Evolutionary conservation across 2,329 filamentous ascomycete species (phyloP), one percentile per base, ranked within the genome.

Genomic region (Phoma herbarum): DNA sequence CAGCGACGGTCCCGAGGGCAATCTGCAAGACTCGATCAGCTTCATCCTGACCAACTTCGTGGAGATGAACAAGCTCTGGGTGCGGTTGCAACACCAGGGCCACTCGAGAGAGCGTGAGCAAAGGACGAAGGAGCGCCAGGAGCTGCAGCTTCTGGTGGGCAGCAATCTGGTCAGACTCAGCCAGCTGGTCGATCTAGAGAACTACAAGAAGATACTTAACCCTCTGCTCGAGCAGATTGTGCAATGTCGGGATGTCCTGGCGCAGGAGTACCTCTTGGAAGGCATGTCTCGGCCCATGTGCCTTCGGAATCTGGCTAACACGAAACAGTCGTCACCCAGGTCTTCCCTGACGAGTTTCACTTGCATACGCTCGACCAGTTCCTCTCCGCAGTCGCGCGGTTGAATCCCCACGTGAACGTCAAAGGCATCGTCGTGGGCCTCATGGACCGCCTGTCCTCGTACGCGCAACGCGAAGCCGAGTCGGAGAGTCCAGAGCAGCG

Each of bases 1-100:
- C 60, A 87, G 92, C 48, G 94, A 98, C 59, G 95, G 95, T 0
- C 93, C 94, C 2, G 93, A 98, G 77, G 95, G 95, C 49, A 98
- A 97, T 72, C 82, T 98, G 47, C 92, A 96, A 77, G 95, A 99
- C 79, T 97, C 93, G 33, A 97, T 99, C 80, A 97, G 92, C 81
- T 99, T 99, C 75, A 90, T 98, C 54, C 82, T 99, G 73, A 99
- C 95, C 60, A 99, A 99, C 73, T 99, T 99, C 74, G 95, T 99
- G 68, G 95, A 99, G 80, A 99, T 99, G 95, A 99, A 99, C 81
- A 99, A 99, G 84, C 85, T 99, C 31, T 99, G 95, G 95, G 95
- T 99, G 63, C 89, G 95, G 42, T 82, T 98, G 73, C 95, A 99
- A 77, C 95, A 99, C 77, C 95, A 99, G 76, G 95, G 95, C 25